Evolutionary conservation across 805 yeast species (phyloP).

Genomic region (Clavispora phyllophila): DNA sequence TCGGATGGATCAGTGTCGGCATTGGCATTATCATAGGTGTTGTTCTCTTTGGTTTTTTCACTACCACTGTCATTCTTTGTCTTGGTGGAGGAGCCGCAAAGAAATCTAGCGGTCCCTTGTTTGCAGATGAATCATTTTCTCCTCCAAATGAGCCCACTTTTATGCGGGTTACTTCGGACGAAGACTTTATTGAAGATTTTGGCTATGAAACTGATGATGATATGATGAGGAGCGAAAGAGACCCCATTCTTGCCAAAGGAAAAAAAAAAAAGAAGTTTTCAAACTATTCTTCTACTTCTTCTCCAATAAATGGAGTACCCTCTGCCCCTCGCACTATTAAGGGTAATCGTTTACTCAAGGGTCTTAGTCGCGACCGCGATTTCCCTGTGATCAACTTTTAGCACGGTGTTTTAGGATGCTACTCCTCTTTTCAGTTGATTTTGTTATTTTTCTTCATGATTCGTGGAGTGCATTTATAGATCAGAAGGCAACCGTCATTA

Average conservation of each 20-base stretch:
- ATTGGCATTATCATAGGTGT: conserved; percentile 64
- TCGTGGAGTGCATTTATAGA: too few relatives aligned
- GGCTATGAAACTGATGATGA: conserved; percentile 44
- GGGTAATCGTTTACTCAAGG: conserved; percentile 15
- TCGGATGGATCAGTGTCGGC: conserved; percentile 65
- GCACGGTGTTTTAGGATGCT: too few relatives aligned
- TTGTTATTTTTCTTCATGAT: too few relatives aligned
- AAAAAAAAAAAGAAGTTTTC: conserved; percentile 7
- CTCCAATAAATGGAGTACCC: conserved; percentile 9
- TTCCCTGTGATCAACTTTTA: conserved; percentile 11
- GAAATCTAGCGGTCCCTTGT: background rate
- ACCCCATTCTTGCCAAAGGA: conserved; percentile 25
- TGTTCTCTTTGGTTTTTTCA: conserved; percentile 28
- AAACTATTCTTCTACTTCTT: background rate
- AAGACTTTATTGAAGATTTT: conserved; percentile 25
- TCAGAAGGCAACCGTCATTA: too few relatives aligned
- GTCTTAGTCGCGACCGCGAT: conserved; percentile 18
- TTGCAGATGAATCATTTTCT: conserved; percentile 5
- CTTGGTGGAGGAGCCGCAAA: conserved; percentile 6
- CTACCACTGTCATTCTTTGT: conserved; percentile 15
- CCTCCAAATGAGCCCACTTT: conserved; percentile 23
- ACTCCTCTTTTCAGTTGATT: too few relatives aligned
- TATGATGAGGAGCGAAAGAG: conserved; percentile 26
- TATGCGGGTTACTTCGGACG: conserved; percentile 34
- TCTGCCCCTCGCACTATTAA: conserved; percentile 25